These are phyloP conservation scores for Mucor indicus DNA, from an alignment of 371 early-diverging fungal genomes.

Conservation along the genomic window DNA sequence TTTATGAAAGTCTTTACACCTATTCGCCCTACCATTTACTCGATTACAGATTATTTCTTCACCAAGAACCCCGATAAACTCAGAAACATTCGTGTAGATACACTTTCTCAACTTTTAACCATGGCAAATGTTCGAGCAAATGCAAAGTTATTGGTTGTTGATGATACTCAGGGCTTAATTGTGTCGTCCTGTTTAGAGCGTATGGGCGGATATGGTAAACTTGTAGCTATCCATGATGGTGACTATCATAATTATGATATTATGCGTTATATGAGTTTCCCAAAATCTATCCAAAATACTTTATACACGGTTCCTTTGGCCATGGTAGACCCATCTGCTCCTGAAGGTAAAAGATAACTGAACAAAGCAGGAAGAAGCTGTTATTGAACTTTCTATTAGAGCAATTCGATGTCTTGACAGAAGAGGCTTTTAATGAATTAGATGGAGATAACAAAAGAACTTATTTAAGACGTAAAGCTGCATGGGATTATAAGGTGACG, in stretches of 20 bases:
- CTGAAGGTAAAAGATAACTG: constrained; percentile 63
- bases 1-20: constrained; percentile 87
- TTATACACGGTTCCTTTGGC: constrained; percentile 73
- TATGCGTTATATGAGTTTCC: constrained; percentile 77
- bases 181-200: constrained; percentile 80
- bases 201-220: constrained; percentile 68
- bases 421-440: constrained; percentile 30
- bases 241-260: constrained; percentile 76
- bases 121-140: constrained; percentile 79
- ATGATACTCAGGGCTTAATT: constrained; percentile 88
- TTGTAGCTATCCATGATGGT: constrained; percentile 75
- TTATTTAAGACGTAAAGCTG: constrained; percentile 37
- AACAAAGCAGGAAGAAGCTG: too few species aligned
- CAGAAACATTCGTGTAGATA: constrained; percentile 83
- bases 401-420: constrained; percentile 28
- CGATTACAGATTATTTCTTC: constrained; percentile 80
- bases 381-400: constrained; percentile 30
- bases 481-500: constrained; percentile 19
- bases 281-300: constrained; percentile 44
- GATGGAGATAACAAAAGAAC: constrained; percentile 21
- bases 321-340: constrained; percentile 45
- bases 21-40: constrained; percentile 72
- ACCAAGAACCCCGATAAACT: constrained; percentile 81
- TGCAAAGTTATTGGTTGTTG: constrained; percentile 68
- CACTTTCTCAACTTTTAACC: constrained; percentile 86